phyloP scores from a whole-genome alignment of 495 filamentous ascomycete species.

The Trichodelitschia bisporula region DNA sequence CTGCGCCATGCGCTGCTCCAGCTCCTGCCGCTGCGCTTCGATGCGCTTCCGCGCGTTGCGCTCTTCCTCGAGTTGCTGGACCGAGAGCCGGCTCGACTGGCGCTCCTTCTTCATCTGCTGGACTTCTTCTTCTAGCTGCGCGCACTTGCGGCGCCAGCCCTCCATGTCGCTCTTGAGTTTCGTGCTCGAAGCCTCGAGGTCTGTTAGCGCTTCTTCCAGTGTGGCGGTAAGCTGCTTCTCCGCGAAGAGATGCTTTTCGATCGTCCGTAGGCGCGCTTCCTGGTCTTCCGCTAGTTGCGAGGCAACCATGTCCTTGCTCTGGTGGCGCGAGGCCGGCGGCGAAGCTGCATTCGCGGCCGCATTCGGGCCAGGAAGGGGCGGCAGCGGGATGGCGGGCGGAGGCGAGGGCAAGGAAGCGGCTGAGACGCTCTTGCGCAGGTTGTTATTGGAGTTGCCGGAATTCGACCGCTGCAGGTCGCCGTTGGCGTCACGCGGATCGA shows the following conservation, averaged over 20 bases:
- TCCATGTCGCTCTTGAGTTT: constrained; percentile 71
- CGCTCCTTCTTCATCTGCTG: constrained; percentile 43
- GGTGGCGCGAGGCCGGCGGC: constrained; percentile 30
- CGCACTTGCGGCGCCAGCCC: constrained; percentile 65
- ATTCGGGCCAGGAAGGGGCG: constrained; percentile 43
- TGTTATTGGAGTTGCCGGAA: constrained; percentile 27
- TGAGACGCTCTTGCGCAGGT: constrained; percentile 67
- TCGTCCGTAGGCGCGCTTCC: constrained; percentile 78
- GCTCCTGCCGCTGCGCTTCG: constrained; percentile 60
- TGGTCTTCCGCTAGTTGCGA: constrained; percentile 72
- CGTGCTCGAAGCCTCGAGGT: constrained; percentile 69
- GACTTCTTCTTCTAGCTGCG: constrained; percentile 54
- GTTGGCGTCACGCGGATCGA: constrained; percentile 16
- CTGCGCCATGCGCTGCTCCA: constrained; percentile 66
- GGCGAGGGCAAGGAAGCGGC: constrained; percentile 72
- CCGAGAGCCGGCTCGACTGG: constrained; percentile 47
- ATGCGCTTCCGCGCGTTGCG: constrained; percentile 64
- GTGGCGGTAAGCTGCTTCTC: constrained; percentile 92
- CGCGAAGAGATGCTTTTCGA: constrained; percentile 88
- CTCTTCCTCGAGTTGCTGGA: constrained; percentile 90
- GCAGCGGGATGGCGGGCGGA: constrained; percentile 75
- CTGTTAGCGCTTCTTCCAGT: constrained; percentile 81
- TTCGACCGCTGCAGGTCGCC: constrained; percentile 47
- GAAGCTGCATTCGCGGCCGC: constrained; percentile 18
- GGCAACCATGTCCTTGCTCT: constrained; percentile 57